These are phyloP conservation scores for Vitis labrusca DNA, from an alignment of 164 flowering plant genomes.

Conservation along the genomic window DNA sequence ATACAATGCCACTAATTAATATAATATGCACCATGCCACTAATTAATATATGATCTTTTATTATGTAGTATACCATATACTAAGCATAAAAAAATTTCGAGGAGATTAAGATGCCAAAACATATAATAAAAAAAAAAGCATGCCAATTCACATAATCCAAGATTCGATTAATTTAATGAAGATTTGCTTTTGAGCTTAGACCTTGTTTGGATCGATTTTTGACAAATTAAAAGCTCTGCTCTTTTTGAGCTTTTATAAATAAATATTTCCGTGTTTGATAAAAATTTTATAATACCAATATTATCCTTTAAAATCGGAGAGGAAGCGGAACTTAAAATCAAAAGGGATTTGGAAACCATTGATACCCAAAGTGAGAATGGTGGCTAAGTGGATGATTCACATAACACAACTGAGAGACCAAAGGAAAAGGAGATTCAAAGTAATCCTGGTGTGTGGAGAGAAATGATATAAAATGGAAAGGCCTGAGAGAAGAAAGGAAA, in stretches of 20 bases:
- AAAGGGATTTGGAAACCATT: neutral
- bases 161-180: neutral
- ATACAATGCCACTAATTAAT: conserved; percentile 10
- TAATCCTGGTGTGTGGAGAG: conserved; percentile 1
- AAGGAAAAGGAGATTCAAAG: conserved; percentile 2
- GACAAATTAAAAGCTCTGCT: too few species aligned
- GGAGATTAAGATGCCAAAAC: conserved; percentile 29
- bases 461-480: conserved; percentile 3
- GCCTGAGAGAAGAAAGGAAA: conserved; percentile 5
- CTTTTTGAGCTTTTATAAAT: too few species aligned
- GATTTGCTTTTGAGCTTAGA: conserved; percentile 2
- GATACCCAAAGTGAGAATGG: conserved; percentile 4
- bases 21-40: neutral
- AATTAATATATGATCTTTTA: neutral
- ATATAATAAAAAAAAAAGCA: neutral
- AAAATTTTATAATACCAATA: too few species aligned
- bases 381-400: conserved; percentile 19
- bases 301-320: too few species aligned
- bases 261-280: too few species aligned
- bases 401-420: neutral
- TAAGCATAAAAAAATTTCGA: conserved; percentile 17
- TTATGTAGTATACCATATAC: neutral
- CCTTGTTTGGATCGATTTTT: too few species aligned
- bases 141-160: conserved; percentile 9
- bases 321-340: neutral